Conservation (phyloP, 371 early-diverging fungal species). For the Capillidium heterosporum region DNA sequence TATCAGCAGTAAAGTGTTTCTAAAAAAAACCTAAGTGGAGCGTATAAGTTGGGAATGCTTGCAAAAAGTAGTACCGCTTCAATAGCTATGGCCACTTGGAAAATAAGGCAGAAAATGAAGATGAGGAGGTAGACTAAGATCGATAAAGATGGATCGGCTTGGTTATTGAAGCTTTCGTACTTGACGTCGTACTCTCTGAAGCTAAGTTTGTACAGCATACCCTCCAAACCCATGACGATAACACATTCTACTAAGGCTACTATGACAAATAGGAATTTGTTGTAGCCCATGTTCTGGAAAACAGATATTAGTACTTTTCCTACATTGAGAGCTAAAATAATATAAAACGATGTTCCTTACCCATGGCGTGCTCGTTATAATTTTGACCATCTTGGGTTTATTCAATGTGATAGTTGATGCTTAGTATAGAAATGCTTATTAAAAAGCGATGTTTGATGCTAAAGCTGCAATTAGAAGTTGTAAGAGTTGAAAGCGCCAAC, state of each 20-base stretch:
- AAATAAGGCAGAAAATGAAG: not conserved
- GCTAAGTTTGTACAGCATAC: not conserved
- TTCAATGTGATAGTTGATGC: too few species aligned
- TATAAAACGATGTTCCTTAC: too few species aligned
- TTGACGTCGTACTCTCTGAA: not conserved
- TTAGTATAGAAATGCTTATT: too few species aligned
- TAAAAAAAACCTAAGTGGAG: conserved; percentile 36
- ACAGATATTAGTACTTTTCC: too few species aligned
- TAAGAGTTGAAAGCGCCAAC: too few species aligned
- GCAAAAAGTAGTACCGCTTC: conserved; percentile 2
- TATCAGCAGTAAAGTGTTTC: conserved; percentile 79
- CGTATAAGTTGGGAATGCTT: not conserved
- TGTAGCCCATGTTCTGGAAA: not conserved
- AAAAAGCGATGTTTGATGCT: too few species aligned
- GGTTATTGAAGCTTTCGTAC: not conserved
- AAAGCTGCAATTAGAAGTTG: too few species aligned
- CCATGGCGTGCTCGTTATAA: too few species aligned
- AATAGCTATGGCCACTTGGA: not conserved
- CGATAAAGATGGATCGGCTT: too few species aligned
- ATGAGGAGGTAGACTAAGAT: not conserved
- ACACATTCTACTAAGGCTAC: not conserved
- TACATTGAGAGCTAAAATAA: too few species aligned
- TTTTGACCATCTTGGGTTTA: too few species aligned
- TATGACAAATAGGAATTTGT: not conserved
- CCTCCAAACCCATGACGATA: conserved; percentile 2